Percentiles rank a stretch among this genome's conserved stretches.
phyloP scores from a whole-genome alignment of 2,329 filamentous ascomycete species.

The Aspergillus chevalieri region DNA sequence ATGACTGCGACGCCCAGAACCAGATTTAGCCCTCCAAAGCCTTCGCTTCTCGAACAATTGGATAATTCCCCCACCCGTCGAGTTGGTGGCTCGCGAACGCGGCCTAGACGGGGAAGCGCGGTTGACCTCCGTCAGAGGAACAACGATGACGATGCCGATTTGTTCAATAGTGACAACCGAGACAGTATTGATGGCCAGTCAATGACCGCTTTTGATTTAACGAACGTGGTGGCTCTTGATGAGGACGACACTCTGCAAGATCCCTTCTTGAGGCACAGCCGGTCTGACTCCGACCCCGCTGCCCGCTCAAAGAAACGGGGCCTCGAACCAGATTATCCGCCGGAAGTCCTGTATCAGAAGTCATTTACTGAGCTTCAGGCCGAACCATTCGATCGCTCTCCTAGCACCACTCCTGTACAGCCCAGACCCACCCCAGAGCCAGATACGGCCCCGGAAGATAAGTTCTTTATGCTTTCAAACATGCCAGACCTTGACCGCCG shows the following conservation, averaged over 20 bases:
- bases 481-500: constrained; percentile 37
- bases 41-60: constrained; percentile 33
- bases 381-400: constrained; percentile 45
- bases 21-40: constrained; percentile 35
- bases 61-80: constrained; percentile 33
- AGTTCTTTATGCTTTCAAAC: constrained; percentile 31
- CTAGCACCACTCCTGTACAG: constrained; percentile 17
- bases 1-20: constrained; percentile 31
- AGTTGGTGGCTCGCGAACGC: constrained; percentile 23
- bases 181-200: constrained; percentile 19
- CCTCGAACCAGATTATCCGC: constrained; percentile 45
- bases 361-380: constrained; percentile 44
- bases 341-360: constrained; percentile 40
- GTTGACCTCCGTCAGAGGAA: constrained; percentile 12
- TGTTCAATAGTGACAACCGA: constrained; percentile 17
- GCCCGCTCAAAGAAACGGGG: constrained; percentile 23
- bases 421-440: constrained; percentile 15
- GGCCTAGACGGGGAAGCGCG: constrained; percentile 15
- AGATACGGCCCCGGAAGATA: constrained; percentile 24
- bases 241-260: constrained; percentile 26
- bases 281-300: constrained; percentile 20
- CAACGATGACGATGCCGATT: constrained; percentile 16
- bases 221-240: constrained; percentile 26
- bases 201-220: constrained; percentile 24
- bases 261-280: constrained; percentile 24